Base-by-base conservation (phyloP, 2,329 filamentous ascomycete species). In the Trichoderma sp. region DNA sequence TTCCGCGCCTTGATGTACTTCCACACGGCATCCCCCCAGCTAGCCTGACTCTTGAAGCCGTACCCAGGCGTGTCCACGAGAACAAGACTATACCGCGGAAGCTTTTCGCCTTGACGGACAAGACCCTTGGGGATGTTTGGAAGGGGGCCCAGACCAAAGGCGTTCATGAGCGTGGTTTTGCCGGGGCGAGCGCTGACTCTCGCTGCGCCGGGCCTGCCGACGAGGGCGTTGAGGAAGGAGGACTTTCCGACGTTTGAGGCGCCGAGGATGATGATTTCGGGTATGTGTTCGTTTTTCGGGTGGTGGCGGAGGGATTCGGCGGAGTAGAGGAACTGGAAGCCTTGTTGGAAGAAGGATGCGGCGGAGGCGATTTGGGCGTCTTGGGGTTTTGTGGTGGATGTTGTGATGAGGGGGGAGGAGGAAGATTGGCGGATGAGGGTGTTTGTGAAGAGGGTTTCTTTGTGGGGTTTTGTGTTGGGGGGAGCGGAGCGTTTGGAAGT, bases 221-320 rank as follows among this genome's bases (percentile, higher is more conserved):
- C 88, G 39, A 97, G 87, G 21, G 92, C 92, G 78, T 97, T 97
- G 82, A 97, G 91, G 75, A 97, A 92, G 18, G 93, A 93, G 2
- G 93, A 96, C 80, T 97, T 97, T 78, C 94, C 94, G 56, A 94
- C 93, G 79, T 97, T 97, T 75, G 93, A 94, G 77, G 95, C 94
- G 57, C 94, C 94, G 47, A 97, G 89, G 60, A 97, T 87, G 78
- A 93, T 92, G 65, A 97, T 88, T 74, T 90, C 88, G 58, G 88
- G 88, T 4, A 85, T 80, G 73, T 83, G 82, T 28, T 83, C 83
- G 78, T 89, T 89, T 76, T 83, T 77, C 34, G 82, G 83, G 72
- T 89, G 82, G 76, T 86, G 77, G 68, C 84, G 82, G 73, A 88
- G 84, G 58, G 78, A 76, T 47, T 82, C 82, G 21, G 85, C 85